Percentiles rank a stretch among this genome's conserved stretches.
Conservation (phyloP, 257 asterid species). For the Ilex asprella region DNA sequence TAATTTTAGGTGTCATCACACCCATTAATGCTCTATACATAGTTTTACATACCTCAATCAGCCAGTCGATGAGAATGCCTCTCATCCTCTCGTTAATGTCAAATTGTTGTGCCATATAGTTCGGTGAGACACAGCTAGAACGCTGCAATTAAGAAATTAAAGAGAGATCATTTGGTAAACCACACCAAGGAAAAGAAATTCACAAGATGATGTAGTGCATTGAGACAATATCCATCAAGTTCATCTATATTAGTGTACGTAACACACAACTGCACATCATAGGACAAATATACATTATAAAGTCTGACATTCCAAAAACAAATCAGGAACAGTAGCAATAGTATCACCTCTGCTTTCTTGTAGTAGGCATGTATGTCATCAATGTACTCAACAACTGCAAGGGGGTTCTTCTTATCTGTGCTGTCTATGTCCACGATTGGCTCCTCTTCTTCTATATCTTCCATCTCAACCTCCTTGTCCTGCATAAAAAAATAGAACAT, state of each 20-base stretch:
- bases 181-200: background rate
- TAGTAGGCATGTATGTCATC: constrained; percentile 54
- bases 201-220: background rate
- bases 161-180: background rate
- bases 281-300: background rate
- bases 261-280: no score
- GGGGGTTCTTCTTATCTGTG: constrained; percentile 40
- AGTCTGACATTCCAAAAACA: background rate
- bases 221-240: no score
- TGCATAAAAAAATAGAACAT: constrained; percentile 5
- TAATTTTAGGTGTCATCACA: background rate
- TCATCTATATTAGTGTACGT: no score
- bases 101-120: constrained; percentile 59
- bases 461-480: constrained; percentile 57
- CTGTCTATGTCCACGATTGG: constrained; percentile 48
- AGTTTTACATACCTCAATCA: constrained; percentile 59
- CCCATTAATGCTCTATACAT: background rate
- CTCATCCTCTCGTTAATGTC: constrained; percentile 91
- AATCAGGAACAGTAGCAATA: background rate
- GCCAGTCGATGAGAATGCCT: constrained; percentile 87
- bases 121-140: constrained; percentile 44
- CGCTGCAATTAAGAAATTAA: constrained; percentile 28
- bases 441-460: constrained; percentile 30
- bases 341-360: constrained; percentile 54
- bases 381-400: constrained; percentile 65